Evolutionary conservation across 1,139 yeast genomes (phyloP).

Genomic region (Insectozyma bohioensis): DNA sequence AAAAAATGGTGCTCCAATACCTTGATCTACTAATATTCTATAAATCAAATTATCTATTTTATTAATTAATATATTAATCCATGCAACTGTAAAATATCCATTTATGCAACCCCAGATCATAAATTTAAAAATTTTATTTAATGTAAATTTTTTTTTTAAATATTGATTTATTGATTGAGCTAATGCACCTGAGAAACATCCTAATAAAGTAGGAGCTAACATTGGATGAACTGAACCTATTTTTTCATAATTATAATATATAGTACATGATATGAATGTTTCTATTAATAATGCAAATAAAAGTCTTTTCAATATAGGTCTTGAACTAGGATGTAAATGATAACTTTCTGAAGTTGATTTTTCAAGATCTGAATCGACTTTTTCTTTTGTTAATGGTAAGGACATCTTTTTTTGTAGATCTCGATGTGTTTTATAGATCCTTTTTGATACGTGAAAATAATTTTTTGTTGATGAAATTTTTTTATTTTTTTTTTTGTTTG

Average conservation of each 20-base stretch:
- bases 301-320: conserved; percentile 16
- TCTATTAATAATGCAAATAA: conserved; percentile 24
- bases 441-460: neutral
- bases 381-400: conserved; percentile 15
- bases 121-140: conserved; percentile 48
- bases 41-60: conserved; percentile 32
- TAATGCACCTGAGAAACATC: conserved; percentile 51
- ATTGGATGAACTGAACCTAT: conserved; percentile 23
- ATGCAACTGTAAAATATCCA: conserved; percentile 54
- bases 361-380: conserved; percentile 13
- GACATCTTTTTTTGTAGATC: too few relatives aligned
- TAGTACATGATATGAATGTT: conserved; percentile 19
- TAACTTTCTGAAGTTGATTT: conserved; percentile 12
- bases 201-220: conserved; percentile 45
- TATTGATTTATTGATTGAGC: conserved; percentile 61
- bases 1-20: conserved; percentile 53
- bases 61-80: conserved; percentile 52
- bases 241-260: conserved; percentile 30
- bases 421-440: neutral
- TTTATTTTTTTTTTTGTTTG: too few relatives aligned
- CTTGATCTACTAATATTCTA: conserved; percentile 53
- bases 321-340: conserved; percentile 23
- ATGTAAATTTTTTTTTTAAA: conserved; percentile 38
- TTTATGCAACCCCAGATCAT: conserved; percentile 62
- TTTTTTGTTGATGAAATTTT: too few relatives aligned